These are phyloP conservation scores for Diplodia corticola DNA, from an alignment of 2,329 filamentous ascomycete genomes.

Conservation along the genomic window DNA sequence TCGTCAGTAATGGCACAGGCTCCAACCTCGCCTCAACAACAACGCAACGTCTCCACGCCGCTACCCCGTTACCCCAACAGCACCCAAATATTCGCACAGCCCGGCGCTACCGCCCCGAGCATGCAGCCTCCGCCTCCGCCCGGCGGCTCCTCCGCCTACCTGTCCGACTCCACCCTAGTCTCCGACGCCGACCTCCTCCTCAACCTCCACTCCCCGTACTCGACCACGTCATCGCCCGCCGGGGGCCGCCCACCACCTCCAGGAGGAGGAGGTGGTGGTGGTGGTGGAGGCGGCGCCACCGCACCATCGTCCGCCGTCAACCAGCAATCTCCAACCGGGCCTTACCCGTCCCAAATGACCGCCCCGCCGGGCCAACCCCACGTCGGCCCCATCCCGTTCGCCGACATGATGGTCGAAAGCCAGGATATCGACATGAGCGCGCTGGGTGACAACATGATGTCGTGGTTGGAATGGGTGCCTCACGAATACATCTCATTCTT, in stretches of 20 bases:
- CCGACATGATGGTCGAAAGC: conserved; percentile 69
- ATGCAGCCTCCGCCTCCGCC: conserved; percentile 37
- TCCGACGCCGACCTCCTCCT: conserved; percentile 52
- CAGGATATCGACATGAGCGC: conserved; percentile 75
- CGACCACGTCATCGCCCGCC: conserved; percentile 32
- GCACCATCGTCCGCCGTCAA: background rate
- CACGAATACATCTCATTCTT: background rate
- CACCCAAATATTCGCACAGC: conserved; percentile 24
- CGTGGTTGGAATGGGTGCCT: conserved; percentile 73
- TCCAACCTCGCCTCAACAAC: conserved; percentile 28
- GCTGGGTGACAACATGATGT: conserved; percentile 68
- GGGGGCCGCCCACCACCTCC: background rate
- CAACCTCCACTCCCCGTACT: conserved; percentile 51
- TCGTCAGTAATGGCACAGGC: conserved; percentile 32
- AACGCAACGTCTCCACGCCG: conserved; percentile 27
- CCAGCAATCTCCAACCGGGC: background rate
- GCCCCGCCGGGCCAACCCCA: conserved; percentile 27
- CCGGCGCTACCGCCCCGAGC: conserved; percentile 32
- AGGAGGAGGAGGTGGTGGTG: no score
- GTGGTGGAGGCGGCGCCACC: background rate
- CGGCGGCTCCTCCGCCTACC: conserved; percentile 26
- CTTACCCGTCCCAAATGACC: conserved; percentile 16
- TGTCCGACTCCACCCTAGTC: conserved; percentile 37
- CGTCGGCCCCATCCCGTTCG: conserved; percentile 32
- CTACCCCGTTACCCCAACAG: conserved; percentile 32